These are phyloP conservation scores for Daldinia childiae DNA, from an alignment of 495 filamentous ascomycete genomes.

Conservation along the genomic window DNA sequence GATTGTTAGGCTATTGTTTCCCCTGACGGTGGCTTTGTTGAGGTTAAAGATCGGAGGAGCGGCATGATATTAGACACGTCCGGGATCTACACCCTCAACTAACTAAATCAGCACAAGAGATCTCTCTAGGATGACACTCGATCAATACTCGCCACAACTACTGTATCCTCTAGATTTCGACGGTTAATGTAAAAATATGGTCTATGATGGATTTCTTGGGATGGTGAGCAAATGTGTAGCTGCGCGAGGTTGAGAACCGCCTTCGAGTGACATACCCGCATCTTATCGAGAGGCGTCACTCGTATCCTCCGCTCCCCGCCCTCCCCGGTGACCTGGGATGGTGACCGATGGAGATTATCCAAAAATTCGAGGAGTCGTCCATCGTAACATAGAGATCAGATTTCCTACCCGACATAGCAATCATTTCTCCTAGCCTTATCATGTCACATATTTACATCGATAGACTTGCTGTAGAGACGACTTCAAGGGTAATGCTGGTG, in stretches of 20 bases:
- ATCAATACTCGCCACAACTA: conserved; percentile 31
- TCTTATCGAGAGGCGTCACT: conserved; percentile 41
- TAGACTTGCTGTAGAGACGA: background rate
- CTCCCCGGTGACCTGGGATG: conserved; percentile 30
- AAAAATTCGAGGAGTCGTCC: conserved; percentile 15
- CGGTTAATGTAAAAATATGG: conserved; percentile 15
- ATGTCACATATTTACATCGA: background rate
- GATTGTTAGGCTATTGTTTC: conserved; percentile 15
- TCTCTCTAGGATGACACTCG: conserved; percentile 40
- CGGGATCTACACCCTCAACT: conserved; percentile 44
- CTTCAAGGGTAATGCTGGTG: background rate
- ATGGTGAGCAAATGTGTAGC: conserved; percentile 12
- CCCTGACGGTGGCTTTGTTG: conserved; percentile 38
- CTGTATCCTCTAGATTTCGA: conserved; percentile 6
- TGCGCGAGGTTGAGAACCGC: conserved; percentile 21
- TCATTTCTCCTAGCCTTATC: background rate
- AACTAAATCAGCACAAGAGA: conserved; percentile 43
- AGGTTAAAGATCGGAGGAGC: conserved; percentile 41
- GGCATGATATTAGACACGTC: conserved; percentile 38
- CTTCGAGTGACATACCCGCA: conserved; percentile 35
- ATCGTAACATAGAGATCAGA: conserved; percentile 1
- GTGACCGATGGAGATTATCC: conserved; percentile 17
- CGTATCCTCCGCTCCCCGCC: conserved; percentile 40
- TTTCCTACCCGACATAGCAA: background rate
- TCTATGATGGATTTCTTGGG: background rate